Evolutionary conservation across 306 rosid species (phyloP), one percentile per base, ranked within the genome.

Genomic region (Rosa chinensis): DNA sequence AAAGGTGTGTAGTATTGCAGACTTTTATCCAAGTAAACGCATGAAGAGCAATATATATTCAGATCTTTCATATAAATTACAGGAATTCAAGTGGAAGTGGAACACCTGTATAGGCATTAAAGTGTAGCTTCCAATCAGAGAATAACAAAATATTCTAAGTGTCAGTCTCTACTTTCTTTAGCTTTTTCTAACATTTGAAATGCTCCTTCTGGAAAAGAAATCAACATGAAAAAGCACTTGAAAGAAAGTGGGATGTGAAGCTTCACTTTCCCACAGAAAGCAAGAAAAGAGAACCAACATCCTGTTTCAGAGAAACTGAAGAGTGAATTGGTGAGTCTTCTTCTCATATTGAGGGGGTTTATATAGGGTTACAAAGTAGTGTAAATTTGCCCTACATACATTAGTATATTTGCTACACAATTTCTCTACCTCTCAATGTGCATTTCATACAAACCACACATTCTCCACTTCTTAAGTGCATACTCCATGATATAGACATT

Each of bases 211-310:
- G 70, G 5, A 73, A 56, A 44, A 47, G 25, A 32, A 28, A 23
- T 47, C 18, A 55, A 68, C 74, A 62, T 56, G 64, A 76, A 77
- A 79, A 70, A 74, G 85, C 74, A 32, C 17, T 40, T n/a, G 23
- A 47, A 53, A 82, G 73, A 55, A 67, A 82, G 74, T 58, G 82
- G 70, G 71, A 68, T 76, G 75, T 23, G 79, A 83, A 72, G 78
- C 75, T 49, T 62, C 68, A 68, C 77, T 81, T 73, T 79, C 71
- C 43, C 28, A 59, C 69, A 23, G 71, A 64, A 62, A 83, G 70
- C 63, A 42, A 80, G 61, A 49, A 61, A 63, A 70, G 70, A 66
- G 63, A 72, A 66, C 67, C 58, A 77, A 56, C 77, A 48, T 75
- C 77, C 59, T n/a, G n/a, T n/a, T n/a, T n/a, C n/a, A n/a, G n/a